A percentile compares a stretch with the other conserved stretches of the same genome.
These are phyloP conservation scores for Nannochloropsis gaditana DNA, from an alignment of 108 stramenopile genomes.

Conservation along the genomic window DNA sequence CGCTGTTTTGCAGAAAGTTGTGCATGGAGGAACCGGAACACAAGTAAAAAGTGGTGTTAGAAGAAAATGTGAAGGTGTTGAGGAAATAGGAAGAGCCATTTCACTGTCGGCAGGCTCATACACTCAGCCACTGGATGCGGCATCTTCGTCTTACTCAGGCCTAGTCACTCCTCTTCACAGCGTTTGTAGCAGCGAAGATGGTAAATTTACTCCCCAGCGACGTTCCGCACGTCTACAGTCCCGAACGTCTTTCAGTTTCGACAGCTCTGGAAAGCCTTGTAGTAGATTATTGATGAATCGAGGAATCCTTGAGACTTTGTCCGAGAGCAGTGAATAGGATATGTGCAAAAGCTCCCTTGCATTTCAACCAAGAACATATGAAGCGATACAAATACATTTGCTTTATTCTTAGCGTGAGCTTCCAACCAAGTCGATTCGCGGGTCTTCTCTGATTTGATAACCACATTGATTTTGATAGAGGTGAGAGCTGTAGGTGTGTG, in stretches of 20 bases:
- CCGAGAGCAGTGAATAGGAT: not conserved
- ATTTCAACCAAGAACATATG: not conserved
- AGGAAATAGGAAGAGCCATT: not conserved
- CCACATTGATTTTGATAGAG: no score
- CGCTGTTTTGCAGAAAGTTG: not conserved
- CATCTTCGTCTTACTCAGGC: conserved; percentile 5
- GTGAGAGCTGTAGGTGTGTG: no score
- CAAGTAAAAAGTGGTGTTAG: not conserved
- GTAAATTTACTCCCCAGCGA: not conserved
- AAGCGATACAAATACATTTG: no score
- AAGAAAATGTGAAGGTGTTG: not conserved
- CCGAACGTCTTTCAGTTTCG: not conserved
- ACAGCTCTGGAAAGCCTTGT: not conserved
- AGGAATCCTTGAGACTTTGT: not conserved
- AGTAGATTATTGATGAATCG: not conserved
- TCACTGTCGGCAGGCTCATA: not conserved
- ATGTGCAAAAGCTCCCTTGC: not conserved
- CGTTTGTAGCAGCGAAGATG: not conserved
- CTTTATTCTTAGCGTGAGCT: no score
- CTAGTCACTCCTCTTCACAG: not conserved
- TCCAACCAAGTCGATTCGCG: no score
- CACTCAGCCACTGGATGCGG: not conserved
- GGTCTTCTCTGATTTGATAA: no score
- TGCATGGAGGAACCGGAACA: not conserved
- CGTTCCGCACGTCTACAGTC: not conserved